phyloP scores from a whole-genome alignment of 805 yeast genomes.

The Debaryomyces prosopidis region DNA sequence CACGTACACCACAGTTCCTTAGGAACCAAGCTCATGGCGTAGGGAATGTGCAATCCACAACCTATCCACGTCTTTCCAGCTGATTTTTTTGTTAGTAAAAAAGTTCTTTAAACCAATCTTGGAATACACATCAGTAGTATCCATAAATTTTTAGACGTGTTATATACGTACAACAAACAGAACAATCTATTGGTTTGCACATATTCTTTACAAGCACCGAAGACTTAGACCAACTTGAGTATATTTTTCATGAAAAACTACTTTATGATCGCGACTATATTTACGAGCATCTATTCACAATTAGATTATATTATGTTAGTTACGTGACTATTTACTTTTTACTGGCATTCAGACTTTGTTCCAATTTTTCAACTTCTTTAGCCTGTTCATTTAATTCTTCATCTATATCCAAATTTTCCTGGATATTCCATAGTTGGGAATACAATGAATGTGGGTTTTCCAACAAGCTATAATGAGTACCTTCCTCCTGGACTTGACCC shows the following conservation, averaged over 20 bases:
- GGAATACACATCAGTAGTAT: too few species aligned
- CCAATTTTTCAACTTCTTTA: constrained; percentile 6
- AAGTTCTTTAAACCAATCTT: neutral
- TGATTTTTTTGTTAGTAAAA: constrained; percentile 4
- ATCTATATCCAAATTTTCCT: constrained; percentile 69
- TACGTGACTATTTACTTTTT: neutral
- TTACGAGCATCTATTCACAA: too few species aligned
- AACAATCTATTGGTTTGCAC: too few species aligned
- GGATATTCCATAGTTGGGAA: constrained; percentile 85
- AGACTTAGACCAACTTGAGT: neutral
- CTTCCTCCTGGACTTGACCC: constrained; percentile 86
- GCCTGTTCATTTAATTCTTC: constrained; percentile 18
- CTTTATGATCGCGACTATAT: too few species aligned
- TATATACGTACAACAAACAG: too few species aligned
- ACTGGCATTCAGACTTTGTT: constrained; percentile 1
- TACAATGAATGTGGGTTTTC: constrained; percentile 61
- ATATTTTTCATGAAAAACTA: too few species aligned
- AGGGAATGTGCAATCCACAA: constrained; percentile 46
- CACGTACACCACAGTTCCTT: constrained; percentile 37
- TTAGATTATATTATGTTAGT: too few species aligned
- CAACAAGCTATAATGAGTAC: constrained; percentile 70
- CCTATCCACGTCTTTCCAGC: constrained; percentile 37
- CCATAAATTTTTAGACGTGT: neutral
- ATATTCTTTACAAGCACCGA: neutral
- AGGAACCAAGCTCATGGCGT: constrained; percentile 36